Evolutionary conservation across 176 grass and related monocot species (phyloP), one percentile per base, ranked within the genome.

Genomic region (Pontederia paniculata): DNA sequence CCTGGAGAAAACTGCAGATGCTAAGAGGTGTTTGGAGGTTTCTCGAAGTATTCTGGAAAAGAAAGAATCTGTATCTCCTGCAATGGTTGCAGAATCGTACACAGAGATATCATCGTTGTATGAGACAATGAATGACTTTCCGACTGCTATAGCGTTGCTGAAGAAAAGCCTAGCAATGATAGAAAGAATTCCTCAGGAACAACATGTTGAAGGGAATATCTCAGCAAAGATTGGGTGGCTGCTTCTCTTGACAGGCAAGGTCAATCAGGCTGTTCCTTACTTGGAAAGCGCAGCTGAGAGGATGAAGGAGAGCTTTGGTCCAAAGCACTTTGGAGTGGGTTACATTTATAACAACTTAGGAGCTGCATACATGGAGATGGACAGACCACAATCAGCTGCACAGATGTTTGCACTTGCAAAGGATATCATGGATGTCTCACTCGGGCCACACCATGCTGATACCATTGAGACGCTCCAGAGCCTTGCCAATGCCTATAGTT

Each of bases 311-410:
- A 97, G 77, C 52, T 97, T 90, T 58, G 93, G 93, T 45, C 86
- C 80, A 0, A 97, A 88, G 50, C 86, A 97, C 57, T 97, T 79
- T 45, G 83, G 83, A 1, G 91, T 97, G 52, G 91, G 91, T 1
- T 97, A 90, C 69, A 71, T 97, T 10, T 97, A 88, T 48, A 90
- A 97, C 71, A 97, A 97, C 74, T 73, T 97, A 68, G 91, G 91
- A 50, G 82, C 86, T 67, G 91, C 93, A 0, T 97, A 87, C 54
- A 82, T 84, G 86, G 86, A 97, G 77, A 83, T 97, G 69, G 86
- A 84, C 21, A 74, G 86, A 22, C 82, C 68, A 12, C 86, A 97
- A 23, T 78, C 93, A 49, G 86, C 86, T 57, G 86, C 93, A 2
- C 86, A 97, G 71, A 97, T 90, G 93, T 90, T 90, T 49, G 77